Conservation (phyloP, 2,329 filamentous ascomycete species). For the Emmonsiellopsis sp. region DNA sequence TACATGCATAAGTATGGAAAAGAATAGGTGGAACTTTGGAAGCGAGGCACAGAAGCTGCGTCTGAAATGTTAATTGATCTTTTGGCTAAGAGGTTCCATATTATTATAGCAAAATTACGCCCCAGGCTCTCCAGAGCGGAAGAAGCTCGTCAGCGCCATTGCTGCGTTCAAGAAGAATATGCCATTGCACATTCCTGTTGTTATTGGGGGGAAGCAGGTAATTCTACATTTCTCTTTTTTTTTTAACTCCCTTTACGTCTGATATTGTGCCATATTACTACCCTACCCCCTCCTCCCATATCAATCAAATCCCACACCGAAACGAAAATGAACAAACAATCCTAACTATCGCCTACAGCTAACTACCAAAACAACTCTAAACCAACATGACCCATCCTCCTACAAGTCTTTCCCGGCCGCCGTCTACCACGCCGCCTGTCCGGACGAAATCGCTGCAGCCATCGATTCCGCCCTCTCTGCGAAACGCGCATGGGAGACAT, state of each 20-base stretch:
- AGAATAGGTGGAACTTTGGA: no score
- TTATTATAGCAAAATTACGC: conserved; percentile 68
- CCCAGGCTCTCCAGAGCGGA: conserved; percentile 71
- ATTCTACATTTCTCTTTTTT: conserved; percentile 14
- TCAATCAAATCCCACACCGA: background rate
- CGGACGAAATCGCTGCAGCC: conserved; percentile 65
- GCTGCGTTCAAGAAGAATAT: conserved; percentile 58
- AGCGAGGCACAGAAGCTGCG: no score
- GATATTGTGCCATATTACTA: background rate
- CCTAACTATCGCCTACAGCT: background rate
- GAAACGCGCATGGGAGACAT: conserved; percentile 73
- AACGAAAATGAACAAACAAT: background rate
- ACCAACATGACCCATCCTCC: conserved; percentile 75
- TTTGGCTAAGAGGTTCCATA: background rate
- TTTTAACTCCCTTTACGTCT: background rate
- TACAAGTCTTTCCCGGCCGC: conserved; percentile 64
- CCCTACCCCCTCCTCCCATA: background rate
- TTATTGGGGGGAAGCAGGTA: conserved; percentile 76
- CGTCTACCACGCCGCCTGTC: conserved; percentile 72
- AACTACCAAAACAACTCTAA: conserved; percentile 50
- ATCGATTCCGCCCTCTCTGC: conserved; percentile 81
- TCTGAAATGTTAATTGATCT: no score
- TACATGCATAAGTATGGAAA: no score
- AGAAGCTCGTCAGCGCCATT: conserved; percentile 65
- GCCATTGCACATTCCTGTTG: conserved; percentile 69